Conservation (phyloP, 345 rosid genomes). For the Euphorbia peplus region DNA sequence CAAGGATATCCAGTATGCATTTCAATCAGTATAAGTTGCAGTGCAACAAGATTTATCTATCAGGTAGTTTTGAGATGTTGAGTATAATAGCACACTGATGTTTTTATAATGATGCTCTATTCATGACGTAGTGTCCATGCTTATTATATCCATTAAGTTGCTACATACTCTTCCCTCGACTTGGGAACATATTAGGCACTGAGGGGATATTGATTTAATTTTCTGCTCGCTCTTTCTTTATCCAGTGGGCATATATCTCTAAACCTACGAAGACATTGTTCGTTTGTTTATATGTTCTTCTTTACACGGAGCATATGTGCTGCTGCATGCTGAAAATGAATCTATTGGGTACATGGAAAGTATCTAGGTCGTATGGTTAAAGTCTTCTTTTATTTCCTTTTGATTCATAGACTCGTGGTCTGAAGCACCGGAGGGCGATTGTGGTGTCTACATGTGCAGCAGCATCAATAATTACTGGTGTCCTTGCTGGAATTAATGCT, state of each 20-base stretch:
- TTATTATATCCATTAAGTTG: neutral
- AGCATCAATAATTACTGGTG: slow-evolving; percentile 93
- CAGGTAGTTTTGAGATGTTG: slow-evolving; percentile 47
- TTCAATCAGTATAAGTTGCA: slow-evolving; percentile 77
- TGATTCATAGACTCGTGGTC: slow-evolving; percentile 79
- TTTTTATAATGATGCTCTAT: neutral
- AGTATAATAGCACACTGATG: neutral
- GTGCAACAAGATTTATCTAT: slow-evolving; percentile 88
- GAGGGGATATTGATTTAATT: too few species aligned
- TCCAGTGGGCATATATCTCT: too few species aligned
- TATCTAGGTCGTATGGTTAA: neutral
- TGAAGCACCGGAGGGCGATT: slow-evolving; percentile 94
- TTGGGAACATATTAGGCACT: too few species aligned
- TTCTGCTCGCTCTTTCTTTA: too few species aligned
- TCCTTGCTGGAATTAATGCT: slow-evolving; percentile 96
- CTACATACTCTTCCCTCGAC: too few species aligned
- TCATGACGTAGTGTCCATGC: neutral
- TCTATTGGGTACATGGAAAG: neutral
- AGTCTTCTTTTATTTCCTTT: neutral
- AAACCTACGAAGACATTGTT: neutral
- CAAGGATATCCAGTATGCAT: slow-evolving; percentile 88
- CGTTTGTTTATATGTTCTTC: neutral
- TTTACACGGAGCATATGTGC: neutral
- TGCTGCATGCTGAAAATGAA: neutral
- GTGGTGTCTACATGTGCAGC: slow-evolving; percentile 95